Percentiles rank a stretch among this genome's conserved stretches.
These are phyloP conservation scores for Raffaelea ambrosiae DNA, from an alignment of 2,329 filamentous ascomycete genomes.

Conservation along the genomic window DNA sequence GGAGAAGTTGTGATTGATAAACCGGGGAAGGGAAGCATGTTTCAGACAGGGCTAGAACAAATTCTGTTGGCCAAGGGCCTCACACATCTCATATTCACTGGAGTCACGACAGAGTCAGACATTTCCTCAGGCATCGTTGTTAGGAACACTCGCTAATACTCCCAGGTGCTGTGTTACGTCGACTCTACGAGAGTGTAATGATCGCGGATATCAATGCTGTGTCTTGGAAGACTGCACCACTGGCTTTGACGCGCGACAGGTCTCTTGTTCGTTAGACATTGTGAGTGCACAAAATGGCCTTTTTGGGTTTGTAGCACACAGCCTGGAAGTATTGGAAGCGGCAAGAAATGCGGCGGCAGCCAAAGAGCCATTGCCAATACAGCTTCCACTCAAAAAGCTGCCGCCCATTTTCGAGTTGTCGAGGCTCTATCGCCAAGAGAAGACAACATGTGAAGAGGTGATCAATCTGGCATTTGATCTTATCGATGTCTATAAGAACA, in stretches of 20 bases:
- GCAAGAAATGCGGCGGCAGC: no score
- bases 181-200: conserved; percentile 47
- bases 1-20: conserved; percentile 49
- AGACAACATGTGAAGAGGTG: conserved; percentile 6
- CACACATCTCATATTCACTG: conserved; percentile 47
- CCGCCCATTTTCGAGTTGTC: conserved; percentile 7
- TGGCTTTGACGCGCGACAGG: conserved; percentile 38
- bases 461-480: conserved; percentile 23
- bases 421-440: conserved; percentile 1
- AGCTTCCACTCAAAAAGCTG: conserved; percentile 4
- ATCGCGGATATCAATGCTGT: conserved; percentile 54
- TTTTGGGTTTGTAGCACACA: conserved; percentile 37
- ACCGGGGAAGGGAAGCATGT: conserved; percentile 51
- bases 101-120: conserved; percentile 51
- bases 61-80: conserved; percentile 44
- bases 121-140: no score
- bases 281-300: conserved; percentile 41
- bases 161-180: conserved; percentile 49
- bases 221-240: conserved; percentile 38
- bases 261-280: conserved; percentile 36
- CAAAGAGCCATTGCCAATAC: no score
- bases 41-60: conserved; percentile 45
- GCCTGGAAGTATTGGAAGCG: conserved; percentile 27
- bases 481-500: conserved; percentile 36
- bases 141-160: no score